Evolutionary conservation across 768 basidiomycete genomes (phyloP), one percentile per base, ranked within the genome.

Genomic region (Austroboletus festivus): DNA sequence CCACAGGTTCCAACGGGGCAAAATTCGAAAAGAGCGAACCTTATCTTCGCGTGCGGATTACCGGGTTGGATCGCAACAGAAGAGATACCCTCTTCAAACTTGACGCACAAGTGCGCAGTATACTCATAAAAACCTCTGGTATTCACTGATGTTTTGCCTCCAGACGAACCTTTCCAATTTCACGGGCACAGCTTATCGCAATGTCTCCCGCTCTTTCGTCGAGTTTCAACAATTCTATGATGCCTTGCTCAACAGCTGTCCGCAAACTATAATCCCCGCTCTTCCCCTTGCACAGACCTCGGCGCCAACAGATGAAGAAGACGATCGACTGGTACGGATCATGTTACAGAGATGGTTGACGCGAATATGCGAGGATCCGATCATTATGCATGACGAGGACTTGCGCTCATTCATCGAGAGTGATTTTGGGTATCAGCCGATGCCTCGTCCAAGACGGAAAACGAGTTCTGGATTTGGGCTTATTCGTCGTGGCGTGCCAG

Each of bases 151-250:
- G 0, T 40, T 52, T 46, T 31, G 8, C 33, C 16, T 18, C 21
- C 66, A 97, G 94, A 96, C 94, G 35, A 98, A 97, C 65, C 74
- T 98, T 21, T 81, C 91, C 35, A 94, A 91, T 63, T 99, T 92
- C 67, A 88, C 83, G 20, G 88, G 89, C 18, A 83, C 82, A 21
- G 82, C 88, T 44, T 97, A 97, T 64, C 83, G 93, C 55, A 94
- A 96, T 65, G 86, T 97, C 50, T 94, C 93, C 38, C 83, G 96
- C 48, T 95, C 93, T 31, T 98, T 97, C 67, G 69, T 85, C 60
- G 96, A 99, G 67, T 97, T 96, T 68, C 88, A 92, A 64, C 82
- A 89, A 54, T 92, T 98, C 68, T 92, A 93, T 58, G 93, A 96
- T 41, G 80, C 93, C 41, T 78, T 95, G 57, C 80, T 93, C 24